A percentile compares a stretch with the other conserved stretches of the same genome.
Evolutionary conservation across 1,284 basidiomycete genomes (phyloP).

Genomic region (Earliella scabrosa): DNA sequence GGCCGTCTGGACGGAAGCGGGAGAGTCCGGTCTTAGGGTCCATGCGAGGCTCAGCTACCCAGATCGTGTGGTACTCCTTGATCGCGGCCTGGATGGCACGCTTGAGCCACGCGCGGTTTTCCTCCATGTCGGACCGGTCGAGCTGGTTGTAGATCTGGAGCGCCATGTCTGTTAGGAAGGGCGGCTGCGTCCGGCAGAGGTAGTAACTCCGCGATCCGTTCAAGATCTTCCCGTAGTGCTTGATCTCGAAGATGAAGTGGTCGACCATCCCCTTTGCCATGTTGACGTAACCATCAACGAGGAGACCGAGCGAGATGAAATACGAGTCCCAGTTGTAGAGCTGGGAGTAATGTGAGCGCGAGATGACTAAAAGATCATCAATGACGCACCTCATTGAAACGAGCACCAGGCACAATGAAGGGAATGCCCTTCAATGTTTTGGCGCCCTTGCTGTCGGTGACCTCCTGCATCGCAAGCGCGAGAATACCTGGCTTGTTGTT

Average conservation of each 20-base stretch:
- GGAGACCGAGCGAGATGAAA: slow-evolving; percentile 91
- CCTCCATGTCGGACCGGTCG: slow-evolving; percentile 81
- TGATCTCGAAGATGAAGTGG: slow-evolving; percentile 99
- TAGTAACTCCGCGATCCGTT: slow-evolving; percentile 88
- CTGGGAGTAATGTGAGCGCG: slow-evolving; percentile 39
- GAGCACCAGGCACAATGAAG: slow-evolving; percentile 96
- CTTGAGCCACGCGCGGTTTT: slow-evolving; percentile 92
- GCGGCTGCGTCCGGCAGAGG: slow-evolving; percentile 94
- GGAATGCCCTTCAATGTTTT: slow-evolving; percentile 91
- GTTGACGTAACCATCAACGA: slow-evolving; percentile 92
- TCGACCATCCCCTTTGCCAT: slow-evolving; percentile 98
- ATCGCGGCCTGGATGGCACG: slow-evolving; percentile 95
- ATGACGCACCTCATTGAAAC: slow-evolving; percentile 90
- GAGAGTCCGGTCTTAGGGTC: slow-evolving; percentile 94
- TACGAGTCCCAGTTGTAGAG: slow-evolving; percentile 94
- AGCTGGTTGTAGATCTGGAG: slow-evolving; percentile 97
- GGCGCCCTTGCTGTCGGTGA: slow-evolving; percentile 79
- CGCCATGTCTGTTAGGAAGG: slow-evolving; percentile 98
- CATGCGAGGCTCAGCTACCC: slow-evolving; percentile 93
- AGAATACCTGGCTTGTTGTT: slow-evolving; percentile 94
- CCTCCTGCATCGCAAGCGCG: slow-evolving; percentile 94
- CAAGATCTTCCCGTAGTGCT: slow-evolving; percentile 91
- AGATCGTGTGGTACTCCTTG: slow-evolving; percentile 98
- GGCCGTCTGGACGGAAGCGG: slow-evolving; percentile 91
- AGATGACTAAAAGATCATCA: background rate